Evolutionary conservation across 208 protist genomes (phyloP).

Genomic region (Phytomonas sp.): DNA sequence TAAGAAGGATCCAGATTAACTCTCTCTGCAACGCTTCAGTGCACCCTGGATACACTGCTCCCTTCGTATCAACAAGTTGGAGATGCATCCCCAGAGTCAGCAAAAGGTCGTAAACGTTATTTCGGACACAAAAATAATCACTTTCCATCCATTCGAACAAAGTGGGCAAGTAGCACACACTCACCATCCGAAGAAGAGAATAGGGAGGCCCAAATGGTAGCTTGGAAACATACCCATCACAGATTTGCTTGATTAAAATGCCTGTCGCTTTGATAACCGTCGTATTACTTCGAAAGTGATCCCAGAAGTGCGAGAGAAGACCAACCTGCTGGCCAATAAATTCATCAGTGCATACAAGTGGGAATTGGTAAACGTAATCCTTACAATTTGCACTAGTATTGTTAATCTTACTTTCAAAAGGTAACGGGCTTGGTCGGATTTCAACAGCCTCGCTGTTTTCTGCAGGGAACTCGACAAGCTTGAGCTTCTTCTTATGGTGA

Average conservation of each 20-base stretch:
- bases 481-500: neutral
- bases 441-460: neutral
- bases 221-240: constrained; percentile 76
- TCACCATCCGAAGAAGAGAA: constrained; percentile 64
- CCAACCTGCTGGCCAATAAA: constrained; percentile 47
- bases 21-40: constrained; percentile 72
- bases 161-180: constrained; percentile 69
- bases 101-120: constrained; percentile 85
- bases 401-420: neutral
- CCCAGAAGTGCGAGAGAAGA: constrained; percentile 61
- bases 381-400: constrained; percentile 22
- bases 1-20: constrained; percentile 67
- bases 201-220: constrained; percentile 60
- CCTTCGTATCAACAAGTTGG: constrained; percentile 74
- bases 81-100: constrained; percentile 74
- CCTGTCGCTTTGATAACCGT: constrained; percentile 50
- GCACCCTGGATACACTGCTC: constrained; percentile 41
- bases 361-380: constrained; percentile 71
- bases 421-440: neutral
- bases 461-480: neutral
- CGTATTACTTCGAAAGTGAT: constrained; percentile 58
- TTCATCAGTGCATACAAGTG: constrained; percentile 49
- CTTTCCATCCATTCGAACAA: constrained; percentile 75
- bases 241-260: constrained; percentile 81
- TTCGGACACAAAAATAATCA: constrained; percentile 81